Conservation (phyloP, 352 stramenopile species). For the Globisporangium splendens region DNA sequence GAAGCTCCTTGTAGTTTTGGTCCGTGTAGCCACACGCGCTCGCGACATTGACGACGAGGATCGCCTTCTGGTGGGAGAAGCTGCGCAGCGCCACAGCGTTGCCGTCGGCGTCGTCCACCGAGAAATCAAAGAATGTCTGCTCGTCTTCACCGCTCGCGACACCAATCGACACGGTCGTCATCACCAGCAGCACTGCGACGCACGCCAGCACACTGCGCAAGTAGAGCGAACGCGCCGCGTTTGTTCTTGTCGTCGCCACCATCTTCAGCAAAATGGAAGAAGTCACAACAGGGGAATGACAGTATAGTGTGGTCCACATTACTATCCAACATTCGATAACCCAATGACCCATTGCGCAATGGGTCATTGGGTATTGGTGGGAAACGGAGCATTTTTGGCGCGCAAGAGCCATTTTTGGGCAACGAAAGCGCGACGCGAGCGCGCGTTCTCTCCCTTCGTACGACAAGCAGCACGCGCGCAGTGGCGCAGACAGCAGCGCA, state of each 20-base stretch:
- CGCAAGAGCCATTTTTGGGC: not conserved
- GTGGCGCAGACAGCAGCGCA: not conserved
- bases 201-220: conserved; percentile 11
- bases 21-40: conserved; percentile 80
- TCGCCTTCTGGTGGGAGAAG: conserved; percentile 54
- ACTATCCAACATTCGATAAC: not conserved
- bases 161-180: not conserved
- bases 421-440: not conserved
- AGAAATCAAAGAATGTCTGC: conserved; percentile 56
- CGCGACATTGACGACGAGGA: conserved; percentile 82
- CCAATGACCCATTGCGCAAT: not conserved
- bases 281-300: too few relatives aligned
- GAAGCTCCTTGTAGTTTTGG: conserved; percentile 75
- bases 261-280: too few relatives aligned
- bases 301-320: not conserved
- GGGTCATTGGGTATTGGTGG: not conserved
- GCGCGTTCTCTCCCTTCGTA: too few relatives aligned
- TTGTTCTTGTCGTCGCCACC: not conserved
- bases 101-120: conserved; percentile 45
- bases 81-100: conserved; percentile 38
- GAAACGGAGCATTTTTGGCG: not conserved
- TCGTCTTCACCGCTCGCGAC: not conserved
- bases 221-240: not conserved
- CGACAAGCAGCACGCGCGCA: not conserved
- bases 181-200: conserved; percentile 5